Evolutionary conservation across 306 rosid species (phyloP).

Genomic region (Quillaja saponaria): DNA sequence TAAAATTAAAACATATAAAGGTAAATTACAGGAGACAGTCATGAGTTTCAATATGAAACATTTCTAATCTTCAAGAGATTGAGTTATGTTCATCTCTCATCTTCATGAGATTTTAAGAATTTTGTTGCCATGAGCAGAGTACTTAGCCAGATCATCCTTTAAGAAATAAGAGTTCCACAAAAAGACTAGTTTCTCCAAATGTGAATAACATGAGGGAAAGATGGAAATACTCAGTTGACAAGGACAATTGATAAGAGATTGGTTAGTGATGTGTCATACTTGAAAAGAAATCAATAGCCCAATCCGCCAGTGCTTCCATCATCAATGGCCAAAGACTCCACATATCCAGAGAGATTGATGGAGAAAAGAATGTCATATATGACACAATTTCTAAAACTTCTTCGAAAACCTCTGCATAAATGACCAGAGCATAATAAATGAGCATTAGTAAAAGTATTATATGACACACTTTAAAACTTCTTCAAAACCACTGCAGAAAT

Average conservation of each 20-base stretch:
- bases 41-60: too few relatives aligned
- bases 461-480: too few relatives aligned
- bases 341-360: conserved; percentile 88
- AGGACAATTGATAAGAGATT: not conserved
- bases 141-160: too few relatives aligned
- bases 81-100: too few relatives aligned
- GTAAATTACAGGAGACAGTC: too few relatives aligned
- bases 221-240: not conserved
- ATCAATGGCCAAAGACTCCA: conserved; percentile 98
- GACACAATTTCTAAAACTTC: conserved; percentile 97
- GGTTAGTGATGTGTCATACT: conserved; percentile 63
- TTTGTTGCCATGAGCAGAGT: too few relatives aligned
- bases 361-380: conserved; percentile 93
- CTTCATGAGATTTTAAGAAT: too few relatives aligned
- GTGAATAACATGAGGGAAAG: not conserved
- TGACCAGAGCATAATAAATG: conserved; percentile 2
- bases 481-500: too few relatives aligned
- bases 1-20: too few relatives aligned
- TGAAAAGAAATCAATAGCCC: conserved; percentile 94
- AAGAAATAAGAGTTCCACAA: not conserved
- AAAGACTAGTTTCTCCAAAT: not conserved
- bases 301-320: conserved; percentile 88
- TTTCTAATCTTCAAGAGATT: too few relatives aligned
- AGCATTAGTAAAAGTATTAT: too few relatives aligned
- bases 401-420: conserved; percentile 90